phyloP scores from a whole-genome alignment of 345 rosid genomes.

The Dipteronia dyeriana region DNA sequence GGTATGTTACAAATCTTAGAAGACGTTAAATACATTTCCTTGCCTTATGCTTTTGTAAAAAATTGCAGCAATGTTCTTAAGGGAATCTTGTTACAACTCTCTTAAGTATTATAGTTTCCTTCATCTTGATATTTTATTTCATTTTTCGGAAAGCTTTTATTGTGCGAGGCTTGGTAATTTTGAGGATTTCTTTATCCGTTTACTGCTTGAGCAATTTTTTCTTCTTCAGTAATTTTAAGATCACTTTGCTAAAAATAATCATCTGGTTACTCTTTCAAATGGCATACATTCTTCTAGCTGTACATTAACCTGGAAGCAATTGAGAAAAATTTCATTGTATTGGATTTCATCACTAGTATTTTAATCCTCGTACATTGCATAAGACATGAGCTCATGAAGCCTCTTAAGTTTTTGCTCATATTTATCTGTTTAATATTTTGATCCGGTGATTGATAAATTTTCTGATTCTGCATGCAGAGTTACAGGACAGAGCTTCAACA shows the following conservation, averaged over 20 bases:
- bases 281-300: neutral
- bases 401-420: neutral
- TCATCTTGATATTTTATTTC: too few species aligned
- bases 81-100: neutral
- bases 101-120: too few species aligned
- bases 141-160: too few species aligned
- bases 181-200: neutral
- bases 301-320: neutral
- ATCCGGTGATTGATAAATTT: neutral
- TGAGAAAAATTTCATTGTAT: neutral
- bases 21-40: neutral
- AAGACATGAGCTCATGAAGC: neutral
- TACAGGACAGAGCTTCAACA: constrained; percentile 91
- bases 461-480: constrained; percentile 54
- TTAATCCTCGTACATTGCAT: neutral
- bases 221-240: neutral
- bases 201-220: neutral
- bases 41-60: neutral
- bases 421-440: neutral
- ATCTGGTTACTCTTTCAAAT: neutral
- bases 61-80: neutral
- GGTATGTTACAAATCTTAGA: constrained; percentile 47
- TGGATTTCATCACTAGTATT: neutral
- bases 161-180: too few species aligned
- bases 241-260: too few species aligned